These are phyloP conservation scores for Graphiopsis chlorocephala DNA, from an alignment of 2,329 filamentous ascomycete species.

Conservation along the genomic window DNA sequence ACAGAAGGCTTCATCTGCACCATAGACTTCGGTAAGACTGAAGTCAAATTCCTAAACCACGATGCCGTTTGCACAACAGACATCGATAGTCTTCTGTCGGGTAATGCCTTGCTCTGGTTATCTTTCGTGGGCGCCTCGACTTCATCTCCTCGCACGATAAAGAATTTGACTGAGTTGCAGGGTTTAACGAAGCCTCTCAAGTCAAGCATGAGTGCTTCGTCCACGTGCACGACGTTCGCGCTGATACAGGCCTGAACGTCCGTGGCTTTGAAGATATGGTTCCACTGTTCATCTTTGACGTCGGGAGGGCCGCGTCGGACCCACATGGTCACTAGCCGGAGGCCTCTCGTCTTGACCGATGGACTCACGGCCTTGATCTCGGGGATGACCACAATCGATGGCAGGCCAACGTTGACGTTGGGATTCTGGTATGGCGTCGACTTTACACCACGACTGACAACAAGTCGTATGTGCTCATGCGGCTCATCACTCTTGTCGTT, in stretches of 20 bases:
- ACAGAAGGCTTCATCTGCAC: constrained; percentile 34
- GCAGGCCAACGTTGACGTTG: background rate
- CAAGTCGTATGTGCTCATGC: background rate
- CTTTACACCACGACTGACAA: background rate
- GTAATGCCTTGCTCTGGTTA: constrained; percentile 36
- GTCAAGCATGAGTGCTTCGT: background rate
- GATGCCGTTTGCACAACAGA: constrained; percentile 30
- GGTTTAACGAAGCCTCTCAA: constrained; percentile 24
- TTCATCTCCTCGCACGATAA: constrained; percentile 33
- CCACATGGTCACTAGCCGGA: background rate
- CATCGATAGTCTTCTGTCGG: constrained; percentile 33
- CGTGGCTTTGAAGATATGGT: background rate
- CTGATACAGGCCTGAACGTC: background rate
- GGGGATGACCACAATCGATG: background rate
- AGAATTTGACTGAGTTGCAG: constrained; percentile 37
- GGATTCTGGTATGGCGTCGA: background rate
- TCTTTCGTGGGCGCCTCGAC: constrained; percentile 35
- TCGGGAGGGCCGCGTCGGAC: background rate
- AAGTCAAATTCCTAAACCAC: constrained; percentile 31
- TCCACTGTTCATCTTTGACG: background rate
- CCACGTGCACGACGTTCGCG: background rate
- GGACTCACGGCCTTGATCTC: constrained; percentile 3
- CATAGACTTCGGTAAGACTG: constrained; percentile 32
- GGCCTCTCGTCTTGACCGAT: background rate
- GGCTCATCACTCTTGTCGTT: background rate